Evolutionary conservation across 345 rosid genomes (phyloP), one percentile per base, ranked within the genome.

Genomic region (Camelina sativa): DNA sequence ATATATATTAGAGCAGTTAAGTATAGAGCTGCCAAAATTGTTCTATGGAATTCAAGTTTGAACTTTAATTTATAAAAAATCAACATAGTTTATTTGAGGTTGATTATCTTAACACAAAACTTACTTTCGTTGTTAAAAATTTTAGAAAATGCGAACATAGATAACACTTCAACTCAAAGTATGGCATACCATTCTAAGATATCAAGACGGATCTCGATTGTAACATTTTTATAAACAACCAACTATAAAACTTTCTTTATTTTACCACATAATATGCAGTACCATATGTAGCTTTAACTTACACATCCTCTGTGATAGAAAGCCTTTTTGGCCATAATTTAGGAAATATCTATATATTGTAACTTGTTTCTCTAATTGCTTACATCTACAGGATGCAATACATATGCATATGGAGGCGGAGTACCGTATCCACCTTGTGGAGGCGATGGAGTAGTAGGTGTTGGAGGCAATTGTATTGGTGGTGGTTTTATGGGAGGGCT

Each of bases 321-420:
- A 63, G 65, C 60, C 52, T 46, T 64, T 11, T 61, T 61, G 57
- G 51, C 51, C 10, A 67, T 59, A 22, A 1, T 50, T 35, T 13
- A 40, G 20, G 6, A 43, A 20, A 50, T 65, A 44, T 30, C 30
- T 28, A 43, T 52, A 32, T 52, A 75, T 19, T 30, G 32, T 11
- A 53, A 23, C 41, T 62, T 4, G 0, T 30, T 40, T 13, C 4
- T 47, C 54, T 75, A 75, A 34, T 60, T 67, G 7, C 4, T 51
- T 40, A 20, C 52, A 3, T 28, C 32, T 71, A 41, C 47, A 37
- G 67, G 44, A 4, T 58, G 13, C 25, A 5, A 8, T 35, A 44
- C 55, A 68, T 77, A 3, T 30, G 56, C 72, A 58, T 71, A 77
- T 6, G 80, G 80, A 70, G 80, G 79, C 50, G 72, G 80, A 58